phyloP scores from a whole-genome alignment of 192 early-diverging fungal species.

The Dispira simplex region DNA sequence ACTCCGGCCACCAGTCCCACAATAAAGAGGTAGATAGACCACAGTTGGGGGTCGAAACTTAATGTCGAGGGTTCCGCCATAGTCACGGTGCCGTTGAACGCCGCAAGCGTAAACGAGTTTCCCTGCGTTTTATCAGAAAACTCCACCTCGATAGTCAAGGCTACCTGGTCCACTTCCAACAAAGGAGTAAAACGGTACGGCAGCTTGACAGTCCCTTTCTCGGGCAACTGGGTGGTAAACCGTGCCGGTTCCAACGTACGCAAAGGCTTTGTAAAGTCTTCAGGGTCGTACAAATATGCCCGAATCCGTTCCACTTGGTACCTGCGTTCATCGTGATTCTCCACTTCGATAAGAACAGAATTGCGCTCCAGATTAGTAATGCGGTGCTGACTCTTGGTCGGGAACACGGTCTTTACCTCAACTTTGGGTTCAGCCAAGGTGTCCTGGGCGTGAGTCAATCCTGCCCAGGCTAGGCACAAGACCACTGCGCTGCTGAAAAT shows the following conservation, averaged over 20 bases:
- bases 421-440: no score
- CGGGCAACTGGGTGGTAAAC: not conserved
- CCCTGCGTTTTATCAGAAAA: constrained; percentile 2
- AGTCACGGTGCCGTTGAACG: constrained; percentile 2
- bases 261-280: not conserved
- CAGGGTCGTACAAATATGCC: not conserved
- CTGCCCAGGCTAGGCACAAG: no score
- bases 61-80: not conserved
- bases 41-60: constrained; percentile 8
- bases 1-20: not conserved
- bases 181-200: not conserved
- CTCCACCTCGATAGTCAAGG: constrained; percentile 3
- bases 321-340: not conserved
- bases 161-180: not conserved
- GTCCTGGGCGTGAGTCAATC: no score
- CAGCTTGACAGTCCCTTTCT: not conserved
- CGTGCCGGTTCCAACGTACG: constrained; percentile 12
- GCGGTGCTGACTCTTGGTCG: no score
- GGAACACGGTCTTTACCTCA: no score
- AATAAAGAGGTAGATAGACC: constrained; percentile 7
- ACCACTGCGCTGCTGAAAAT: no score
- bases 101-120: not conserved
- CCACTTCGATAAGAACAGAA: not conserved
- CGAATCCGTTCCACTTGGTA: constrained; percentile 6
- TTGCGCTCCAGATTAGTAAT: not conserved